phyloP scores from a whole-genome alignment of 2,329 filamentous ascomycete genomes.

The Trichoderma guizhouense region DNA sequence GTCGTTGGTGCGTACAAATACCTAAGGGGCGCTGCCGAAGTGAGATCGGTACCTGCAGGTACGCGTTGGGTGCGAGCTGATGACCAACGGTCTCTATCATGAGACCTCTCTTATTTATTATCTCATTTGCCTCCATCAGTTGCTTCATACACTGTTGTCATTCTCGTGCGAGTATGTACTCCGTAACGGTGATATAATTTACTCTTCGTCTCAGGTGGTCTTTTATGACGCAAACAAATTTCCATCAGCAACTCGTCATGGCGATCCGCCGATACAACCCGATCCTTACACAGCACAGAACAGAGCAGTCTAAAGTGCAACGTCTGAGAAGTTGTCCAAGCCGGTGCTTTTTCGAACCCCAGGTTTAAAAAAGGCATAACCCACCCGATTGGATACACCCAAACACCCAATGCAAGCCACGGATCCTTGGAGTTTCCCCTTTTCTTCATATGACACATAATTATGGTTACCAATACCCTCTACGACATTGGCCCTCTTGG shows the following conservation, averaged over 20 bases:
- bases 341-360: slow-evolving; percentile 10
- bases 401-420: background rate
- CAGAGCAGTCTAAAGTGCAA: background rate
- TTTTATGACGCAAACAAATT: background rate
- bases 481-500: background rate
- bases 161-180: background rate
- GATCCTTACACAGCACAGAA: background rate
- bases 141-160: background rate
- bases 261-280: background rate
- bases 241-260: background rate
- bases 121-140: background rate
- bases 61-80: background rate
- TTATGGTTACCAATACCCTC: background rate
- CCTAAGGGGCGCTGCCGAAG: background rate
- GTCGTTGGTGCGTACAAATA: background rate
- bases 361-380: background rate
- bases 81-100: background rate
- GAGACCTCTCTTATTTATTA: background rate
- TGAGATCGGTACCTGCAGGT: background rate
- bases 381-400: background rate
- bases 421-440: background rate
- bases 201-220: background rate
- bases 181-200: background rate
- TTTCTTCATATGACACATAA: background rate
- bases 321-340: background rate